Percentiles rank a stretch among this genome's conserved stretches.
phyloP scores from a whole-genome alignment of 2,329 filamentous ascomycete species.

The Paecilomyces niveus region DNA sequence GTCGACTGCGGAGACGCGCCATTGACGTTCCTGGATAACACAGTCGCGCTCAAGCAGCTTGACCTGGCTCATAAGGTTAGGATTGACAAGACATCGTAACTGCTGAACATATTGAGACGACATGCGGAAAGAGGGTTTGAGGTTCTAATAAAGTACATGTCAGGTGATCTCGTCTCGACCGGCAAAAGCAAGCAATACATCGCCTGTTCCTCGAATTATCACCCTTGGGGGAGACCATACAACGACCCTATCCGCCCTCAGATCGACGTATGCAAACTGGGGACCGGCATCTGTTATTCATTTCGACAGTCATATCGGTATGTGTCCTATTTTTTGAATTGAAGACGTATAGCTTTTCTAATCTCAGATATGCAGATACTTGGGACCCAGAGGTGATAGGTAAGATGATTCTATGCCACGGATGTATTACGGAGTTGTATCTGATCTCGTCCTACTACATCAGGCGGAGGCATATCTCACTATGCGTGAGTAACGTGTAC shows the following conservation, averaged over 20 bases:
- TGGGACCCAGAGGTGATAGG: constrained; percentile 49
- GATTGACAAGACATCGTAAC: background rate
- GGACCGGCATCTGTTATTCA: constrained; percentile 51
- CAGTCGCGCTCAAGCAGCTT: constrained; percentile 47
- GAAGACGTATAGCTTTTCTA: background rate
- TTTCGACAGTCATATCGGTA: constrained; percentile 45
- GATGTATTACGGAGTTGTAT: background rate
- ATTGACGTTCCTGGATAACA: constrained; percentile 48
- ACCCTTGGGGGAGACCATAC: constrained; percentile 52
- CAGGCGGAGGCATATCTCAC: constrained; percentile 43
- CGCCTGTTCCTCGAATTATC: constrained; percentile 42
- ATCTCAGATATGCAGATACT: constrained; percentile 30
- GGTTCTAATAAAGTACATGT: background rate
- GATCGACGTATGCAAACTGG: constrained; percentile 44
- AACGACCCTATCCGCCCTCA: constrained; percentile 46
- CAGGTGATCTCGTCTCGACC: constrained; percentile 40
- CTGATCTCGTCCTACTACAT: background rate
- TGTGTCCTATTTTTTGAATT: background rate
- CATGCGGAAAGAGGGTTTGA: background rate
- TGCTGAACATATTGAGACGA: background rate
- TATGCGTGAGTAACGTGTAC: constrained; percentile 40
- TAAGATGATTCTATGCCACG: constrained; percentile 12
- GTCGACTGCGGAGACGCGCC: constrained; percentile 52
- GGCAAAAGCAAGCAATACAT: constrained; percentile 29
- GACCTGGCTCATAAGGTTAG: constrained; percentile 43